Evolutionary conservation across 805 yeast species (phyloP).

Genomic region (Yamadazyma endophytica): DNA sequence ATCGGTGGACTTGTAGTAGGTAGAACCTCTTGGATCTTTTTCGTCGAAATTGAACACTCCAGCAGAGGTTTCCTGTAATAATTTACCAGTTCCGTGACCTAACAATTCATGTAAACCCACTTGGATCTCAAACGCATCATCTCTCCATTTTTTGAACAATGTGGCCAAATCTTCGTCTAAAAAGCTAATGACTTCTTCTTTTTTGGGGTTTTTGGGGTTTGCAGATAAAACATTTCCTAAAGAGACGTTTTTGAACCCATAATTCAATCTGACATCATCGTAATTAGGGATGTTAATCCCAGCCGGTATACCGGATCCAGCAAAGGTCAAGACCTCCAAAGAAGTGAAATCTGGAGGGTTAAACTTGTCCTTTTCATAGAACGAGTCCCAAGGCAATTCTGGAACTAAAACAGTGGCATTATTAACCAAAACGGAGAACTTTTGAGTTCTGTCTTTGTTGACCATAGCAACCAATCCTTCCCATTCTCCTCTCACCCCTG

Average conservation of each 20-base stretch:
- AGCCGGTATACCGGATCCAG: slow-evolving; percentile 88
- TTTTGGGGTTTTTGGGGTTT: slow-evolving; percentile 55
- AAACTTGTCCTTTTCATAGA: slow-evolving; percentile 78
- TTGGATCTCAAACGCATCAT: slow-evolving; percentile 85
- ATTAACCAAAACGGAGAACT: slow-evolving; percentile 65
- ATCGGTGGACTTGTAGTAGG: slow-evolving; percentile 73
- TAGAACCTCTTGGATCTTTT: slow-evolving; percentile 57
- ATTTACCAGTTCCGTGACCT: slow-evolving; percentile 90
- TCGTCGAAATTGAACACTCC: slow-evolving; percentile 72
- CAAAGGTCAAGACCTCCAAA: slow-evolving; percentile 82
- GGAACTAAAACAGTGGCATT: slow-evolving; percentile 62
- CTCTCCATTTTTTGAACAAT: slow-evolving; percentile 65
- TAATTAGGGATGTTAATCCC: slow-evolving; percentile 93
- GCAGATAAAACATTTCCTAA: slow-evolving; percentile 82
- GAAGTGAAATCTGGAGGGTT: slow-evolving; percentile 93
- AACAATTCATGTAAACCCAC: slow-evolving; percentile 90
- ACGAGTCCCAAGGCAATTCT: slow-evolving; percentile 72
- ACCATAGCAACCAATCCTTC: slow-evolving; percentile 90
- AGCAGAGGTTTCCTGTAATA: slow-evolving; percentile 52
- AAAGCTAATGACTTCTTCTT: slow-evolving; percentile 67
- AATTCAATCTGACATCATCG: slow-evolving; percentile 78
- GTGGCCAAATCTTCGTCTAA: slow-evolving; percentile 49
- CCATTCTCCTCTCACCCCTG: slow-evolving; percentile 92
- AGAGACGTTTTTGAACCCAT: slow-evolving; percentile 88
- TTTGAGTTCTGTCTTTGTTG: slow-evolving; percentile 79